A percentile compares a stretch with the other conserved stretches of the same genome.
Conservation (phyloP, 2,329 filamentous ascomycete genomes). For the Alternaria conjuncta region DNA sequence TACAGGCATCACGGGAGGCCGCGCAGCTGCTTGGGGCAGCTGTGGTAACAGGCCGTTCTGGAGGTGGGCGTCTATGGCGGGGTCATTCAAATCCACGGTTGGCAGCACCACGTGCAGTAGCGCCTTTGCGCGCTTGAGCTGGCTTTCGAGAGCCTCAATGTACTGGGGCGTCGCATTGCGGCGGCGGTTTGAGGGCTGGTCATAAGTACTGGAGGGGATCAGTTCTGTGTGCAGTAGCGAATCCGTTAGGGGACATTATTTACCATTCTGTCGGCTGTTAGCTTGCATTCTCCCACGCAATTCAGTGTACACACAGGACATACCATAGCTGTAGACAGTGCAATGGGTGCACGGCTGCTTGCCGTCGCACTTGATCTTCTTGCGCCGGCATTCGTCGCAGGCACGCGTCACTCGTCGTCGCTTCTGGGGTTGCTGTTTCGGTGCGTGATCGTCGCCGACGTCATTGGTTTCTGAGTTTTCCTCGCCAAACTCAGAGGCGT, state of each 20-base stretch:
- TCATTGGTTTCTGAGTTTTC: constrained; percentile 44
- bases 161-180: constrained; percentile 92
- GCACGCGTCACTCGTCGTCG: constrained; percentile 53
- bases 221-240: background rate
- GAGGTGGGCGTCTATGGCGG: constrained; percentile 77
- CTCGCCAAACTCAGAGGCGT: constrained; percentile 39
- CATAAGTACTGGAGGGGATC: constrained; percentile 67
- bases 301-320: constrained; percentile 11
- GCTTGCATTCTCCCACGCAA: constrained; percentile 10
- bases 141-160: constrained; percentile 84
- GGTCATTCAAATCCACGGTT: constrained; percentile 83
- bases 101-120: constrained; percentile 81
- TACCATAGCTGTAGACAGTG: constrained; percentile 97
- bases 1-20: constrained; percentile 28
- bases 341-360: constrained; percentile 78
- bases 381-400: constrained; percentile 52
- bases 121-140: constrained; percentile 81
- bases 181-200: constrained; percentile 89
- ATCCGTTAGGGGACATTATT: background rate
- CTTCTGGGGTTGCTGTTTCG: constrained; percentile 50
- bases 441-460: constrained; percentile 40
- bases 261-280: constrained; percentile 67
- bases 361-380: constrained; percentile 64
- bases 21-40: constrained; percentile 32
- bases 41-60: constrained; percentile 67